Base-by-base conservation (phyloP, 2,329 filamentous ascomycete genomes). In the Thelonectria rubi region DNA sequence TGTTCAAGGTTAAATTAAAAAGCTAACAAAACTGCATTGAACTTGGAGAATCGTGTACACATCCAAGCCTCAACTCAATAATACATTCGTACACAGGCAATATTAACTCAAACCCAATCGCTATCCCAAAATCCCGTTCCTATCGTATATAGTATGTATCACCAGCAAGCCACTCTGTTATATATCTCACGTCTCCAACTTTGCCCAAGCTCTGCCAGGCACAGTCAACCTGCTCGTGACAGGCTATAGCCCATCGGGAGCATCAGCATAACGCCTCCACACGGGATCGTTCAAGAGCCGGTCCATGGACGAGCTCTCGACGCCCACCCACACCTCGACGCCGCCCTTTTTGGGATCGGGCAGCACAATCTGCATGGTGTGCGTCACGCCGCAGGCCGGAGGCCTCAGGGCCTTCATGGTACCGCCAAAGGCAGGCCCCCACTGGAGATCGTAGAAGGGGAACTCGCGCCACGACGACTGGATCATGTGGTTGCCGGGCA, bases 361-460 rank as follows among this genome's bases (percentile, higher is more conserved):
- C 5, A 62, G 55, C 8, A 62, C 55, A 11, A 62, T 32, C 55
- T 62, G 60, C 60, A 62, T 62, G n/a, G 60, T 58, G 46, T 62
- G 60, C 24, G 60, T 62, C 11, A 62, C 43, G 46, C 60, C 60
- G n/a, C 57, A 58, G 5, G 55, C 34, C 2, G 60, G 50, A 5
- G 51, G 49, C 18, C 60, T 37, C 50, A 62, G 7, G 5, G 60
- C 55, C 21, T 55, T 12, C 39, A 62, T 62, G 45, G 32, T 55
- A 37, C 34, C 47, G 30, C 60, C 60, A 18, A 62, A 54, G 4
- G 55, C 60, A 10, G 60, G 34, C 39, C 60, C 60, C 55, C 55
- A 62, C 34, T 58, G 50, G 3, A 62, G 34, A 15, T 62, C 60
- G 39, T 62, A 62, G 43, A 62, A 62, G 55, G 60, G 55, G 46